Percentiles rank a stretch among this genome's conserved stretches.
Evolutionary conservation across 2,329 filamentous ascomycete species (phyloP).

Genomic region (Colletotrichum musae): DNA sequence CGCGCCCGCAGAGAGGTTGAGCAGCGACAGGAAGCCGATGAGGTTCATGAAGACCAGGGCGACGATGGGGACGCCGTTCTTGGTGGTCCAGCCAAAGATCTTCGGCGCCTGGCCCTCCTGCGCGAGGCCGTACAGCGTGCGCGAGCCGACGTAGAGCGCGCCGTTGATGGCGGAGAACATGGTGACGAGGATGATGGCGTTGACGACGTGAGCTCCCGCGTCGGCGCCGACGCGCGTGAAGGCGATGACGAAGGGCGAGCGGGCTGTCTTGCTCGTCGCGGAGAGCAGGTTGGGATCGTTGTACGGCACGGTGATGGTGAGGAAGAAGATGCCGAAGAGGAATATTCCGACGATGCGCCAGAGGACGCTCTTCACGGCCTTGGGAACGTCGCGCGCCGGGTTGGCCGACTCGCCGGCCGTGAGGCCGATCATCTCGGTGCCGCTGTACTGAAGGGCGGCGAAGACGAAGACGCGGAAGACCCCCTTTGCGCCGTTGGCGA

Average conservation of each 20-base stretch:
- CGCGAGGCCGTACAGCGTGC: conserved; percentile 69
- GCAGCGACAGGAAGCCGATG: conserved; percentile 38
- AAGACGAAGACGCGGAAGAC: conserved; percentile 44
- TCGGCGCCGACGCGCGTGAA: conserved; percentile 66
- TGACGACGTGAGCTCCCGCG: conserved; percentile 68
- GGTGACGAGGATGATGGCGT: conserved; percentile 67
- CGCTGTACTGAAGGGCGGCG: conserved; percentile 44
- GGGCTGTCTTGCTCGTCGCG: conserved; percentile 59
- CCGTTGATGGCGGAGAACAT: conserved; percentile 66
- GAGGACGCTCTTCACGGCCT: conserved; percentile 44
- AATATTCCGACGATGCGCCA: conserved; percentile 55
- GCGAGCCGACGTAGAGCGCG: conserved; percentile 68
- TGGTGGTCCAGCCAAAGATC: conserved; percentile 65
- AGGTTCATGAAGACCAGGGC: conserved; percentile 41
- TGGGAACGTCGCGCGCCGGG: conserved; percentile 59
- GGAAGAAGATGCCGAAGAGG: conserved; percentile 65
- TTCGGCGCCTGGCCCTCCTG: conserved; percentile 65
- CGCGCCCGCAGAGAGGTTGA: conserved; percentile 36
- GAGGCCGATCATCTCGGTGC: conserved; percentile 43
- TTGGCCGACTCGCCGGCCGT: conserved; percentile 51
- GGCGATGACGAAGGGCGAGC: conserved; percentile 64
- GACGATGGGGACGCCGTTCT: conserved; percentile 54
- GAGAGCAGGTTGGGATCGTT: conserved; percentile 65
- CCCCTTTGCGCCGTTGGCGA: conserved; percentile 44
- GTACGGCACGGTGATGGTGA: conserved; percentile 67